These are phyloP conservation scores for Naematelia aurantialba DNA, from an alignment of 768 basidiomycete genomes.

Conservation along the genomic window DNA sequence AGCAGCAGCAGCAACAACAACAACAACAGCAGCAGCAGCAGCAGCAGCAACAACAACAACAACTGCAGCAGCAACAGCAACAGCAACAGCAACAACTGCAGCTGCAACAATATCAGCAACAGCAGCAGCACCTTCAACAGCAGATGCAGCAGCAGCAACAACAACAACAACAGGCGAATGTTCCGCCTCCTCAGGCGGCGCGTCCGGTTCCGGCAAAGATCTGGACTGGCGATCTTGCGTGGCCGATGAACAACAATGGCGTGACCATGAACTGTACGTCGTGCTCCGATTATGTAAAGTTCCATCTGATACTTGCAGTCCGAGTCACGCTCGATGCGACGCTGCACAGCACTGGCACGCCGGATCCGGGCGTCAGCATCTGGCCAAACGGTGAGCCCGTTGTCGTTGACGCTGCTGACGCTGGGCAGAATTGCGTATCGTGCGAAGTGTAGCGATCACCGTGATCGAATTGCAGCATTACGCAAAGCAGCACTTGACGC, in stretches of 20 bases:
- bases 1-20: conserved; percentile 11
- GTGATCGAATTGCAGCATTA: conserved; percentile 1
- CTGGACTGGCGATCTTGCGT: conserved; percentile 6
- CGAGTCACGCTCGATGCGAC: neutral
- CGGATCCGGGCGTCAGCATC: neutral
- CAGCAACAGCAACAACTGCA: too few species aligned
- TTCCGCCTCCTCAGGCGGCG: neutral
- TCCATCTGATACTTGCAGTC: neutral
- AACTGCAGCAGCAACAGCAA: neutral
- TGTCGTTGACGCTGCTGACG: too few species aligned
- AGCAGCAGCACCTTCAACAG: neutral
- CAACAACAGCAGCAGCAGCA: neutral
- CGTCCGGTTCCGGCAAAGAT: conserved; percentile 3
- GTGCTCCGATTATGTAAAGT: neutral
- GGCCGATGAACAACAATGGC: neutral
- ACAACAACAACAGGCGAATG: neutral
- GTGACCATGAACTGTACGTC: neutral
- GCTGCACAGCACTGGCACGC: neutral
- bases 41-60: conserved; percentile 4
- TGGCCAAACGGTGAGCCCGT: conserved; percentile 5
- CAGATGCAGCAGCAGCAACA: neutral
- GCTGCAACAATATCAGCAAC: neutral
- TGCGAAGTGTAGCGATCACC: neutral
- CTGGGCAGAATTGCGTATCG: conserved; percentile 1
- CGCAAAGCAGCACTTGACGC: conserved; percentile 3